Evolutionary conservation across 108 stramenopile species (phyloP).

Genomic region (Craspedostauros australis): DNA sequence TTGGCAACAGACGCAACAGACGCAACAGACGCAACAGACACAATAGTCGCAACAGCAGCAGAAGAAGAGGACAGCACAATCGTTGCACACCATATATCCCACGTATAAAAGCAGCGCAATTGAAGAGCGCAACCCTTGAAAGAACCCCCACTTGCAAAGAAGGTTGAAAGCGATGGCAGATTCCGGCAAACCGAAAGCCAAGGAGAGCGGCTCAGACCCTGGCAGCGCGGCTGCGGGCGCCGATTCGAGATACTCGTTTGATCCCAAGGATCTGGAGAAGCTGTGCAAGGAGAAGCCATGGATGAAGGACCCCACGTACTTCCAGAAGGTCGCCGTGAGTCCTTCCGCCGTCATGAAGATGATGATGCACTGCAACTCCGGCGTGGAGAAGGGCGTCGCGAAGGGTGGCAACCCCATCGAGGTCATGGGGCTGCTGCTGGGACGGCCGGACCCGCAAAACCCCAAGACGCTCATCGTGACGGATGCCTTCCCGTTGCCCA

Average conservation of each 20-base stretch:
- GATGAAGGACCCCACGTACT: slow-evolving; percentile 63
- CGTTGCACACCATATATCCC: too few species aligned
- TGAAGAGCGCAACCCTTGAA: too few species aligned
- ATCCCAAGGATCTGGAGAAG: slow-evolving; percentile 33
- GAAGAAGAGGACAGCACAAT: too few species aligned
- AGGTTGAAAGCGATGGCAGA: too few species aligned
- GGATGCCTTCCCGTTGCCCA: slow-evolving; percentile 95
- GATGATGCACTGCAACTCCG: slow-evolving; percentile 93
- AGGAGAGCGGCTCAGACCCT: too few species aligned
- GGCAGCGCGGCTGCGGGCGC: too few species aligned
- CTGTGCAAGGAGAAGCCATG: slow-evolving; percentile 55
- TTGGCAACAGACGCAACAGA: too few species aligned
- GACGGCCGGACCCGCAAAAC: slow-evolving; percentile 66
- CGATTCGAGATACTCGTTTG: slow-evolving; percentile 45
- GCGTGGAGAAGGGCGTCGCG: slow-evolving; percentile 94
- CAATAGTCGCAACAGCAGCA: too few species aligned
- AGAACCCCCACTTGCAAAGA: too few species aligned
- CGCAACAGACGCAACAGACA: too few species aligned
- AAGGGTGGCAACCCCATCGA: slow-evolving; percentile 92
- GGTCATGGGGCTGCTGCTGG: slow-evolving; percentile 92
- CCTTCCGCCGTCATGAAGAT: slow-evolving; percentile 82
- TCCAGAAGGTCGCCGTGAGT: slow-evolving; percentile 48
- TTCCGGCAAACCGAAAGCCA: too few species aligned
- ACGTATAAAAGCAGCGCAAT: too few species aligned
- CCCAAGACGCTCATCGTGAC: slow-evolving; percentile 78